Base-by-base conservation (phyloP, 257 asterid genomes). In the Marsdenia floribunda region DNA sequence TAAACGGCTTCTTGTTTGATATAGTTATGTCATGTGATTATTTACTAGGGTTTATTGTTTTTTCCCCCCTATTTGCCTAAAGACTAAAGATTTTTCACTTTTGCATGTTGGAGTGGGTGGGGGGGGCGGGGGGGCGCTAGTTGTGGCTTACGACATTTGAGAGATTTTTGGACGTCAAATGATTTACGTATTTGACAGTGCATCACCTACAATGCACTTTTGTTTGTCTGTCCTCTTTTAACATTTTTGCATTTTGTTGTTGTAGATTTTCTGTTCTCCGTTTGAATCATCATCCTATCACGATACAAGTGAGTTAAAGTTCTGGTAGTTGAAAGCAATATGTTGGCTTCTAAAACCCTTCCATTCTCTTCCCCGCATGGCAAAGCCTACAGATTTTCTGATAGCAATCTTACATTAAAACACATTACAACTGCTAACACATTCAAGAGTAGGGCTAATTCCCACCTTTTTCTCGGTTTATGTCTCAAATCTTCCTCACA, bases 271-370 rank as follows among this genome's bases (percentile, higher is more conserved):
- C 44, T 64, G 18, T 44, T 38, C 26, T 65, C 16, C 50, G 37
- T 37, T 18, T 1, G 21, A 19, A 46, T 18, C 55, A 46, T 18
- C 55, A 9, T 68, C 24, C 0, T 29, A 46, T 5, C 26, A 49
- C 14, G 8, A 5, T 13, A 53, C 37, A 63, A 54, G 33, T 47
- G 72, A 74, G 68, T 38, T 47, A 35, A 66, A 58, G 33, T 54
- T 70, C 52, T 22, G 73, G 50, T 9, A 63, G 63, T 19, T 58
- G 15, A 58, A 71, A 75, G 64, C 74, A 82, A 73, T 18, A 90
- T 88, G 95, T 75, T 88, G 74, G 83, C 89, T 49, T 85, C 86
- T 53, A 84, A 86, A 82, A 71, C 79, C 78, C 85, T 82, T 66
- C 79, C 85, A n/a, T 68, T 79, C 18, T 49, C 83, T 70, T 79